phyloP scores from a whole-genome alignment of 257 asterid genomes.

The Ajuga chamaepitys region DNA sequence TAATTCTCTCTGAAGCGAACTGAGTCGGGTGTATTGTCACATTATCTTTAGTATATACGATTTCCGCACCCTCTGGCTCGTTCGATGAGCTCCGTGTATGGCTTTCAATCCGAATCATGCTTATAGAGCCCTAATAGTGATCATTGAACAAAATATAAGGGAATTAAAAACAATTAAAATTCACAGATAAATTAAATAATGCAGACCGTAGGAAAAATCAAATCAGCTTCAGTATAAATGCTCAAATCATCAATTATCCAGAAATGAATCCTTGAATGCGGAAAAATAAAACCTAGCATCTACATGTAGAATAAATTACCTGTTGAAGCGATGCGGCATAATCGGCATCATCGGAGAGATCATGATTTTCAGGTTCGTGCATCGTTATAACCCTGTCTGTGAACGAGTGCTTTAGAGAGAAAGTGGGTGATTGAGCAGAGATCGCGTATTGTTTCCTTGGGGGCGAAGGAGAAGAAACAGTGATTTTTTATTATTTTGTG shows the following conservation, averaged over 20 bases:
- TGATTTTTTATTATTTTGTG: background rate
- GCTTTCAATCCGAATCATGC: constrained; percentile 39
- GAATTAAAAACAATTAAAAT: background rate
- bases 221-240: background rate
- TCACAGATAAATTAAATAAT: background rate
- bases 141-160: background rate
- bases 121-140: constrained; percentile 58
- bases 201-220: background rate
- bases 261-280: background rate
- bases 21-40: constrained; percentile 98
- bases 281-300: constrained; percentile 1
- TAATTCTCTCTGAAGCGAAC: constrained; percentile 80
- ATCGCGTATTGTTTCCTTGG: constrained; percentile 24
- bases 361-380: constrained; percentile 69
- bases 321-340: constrained; percentile 88
- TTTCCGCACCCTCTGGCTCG: constrained; percentile 69
- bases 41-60: constrained; percentile 77
- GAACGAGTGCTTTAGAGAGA: background rate
- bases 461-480: constrained; percentile 21
- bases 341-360: constrained; percentile 88
- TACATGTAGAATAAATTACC: constrained; percentile 24
- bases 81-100: constrained; percentile 43
- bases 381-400: constrained; percentile 25
- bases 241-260: background rate
- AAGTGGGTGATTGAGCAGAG: background rate